Base-by-base conservation (phyloP, 139 green algal species). In the Coccomyxa sp. region DNA sequence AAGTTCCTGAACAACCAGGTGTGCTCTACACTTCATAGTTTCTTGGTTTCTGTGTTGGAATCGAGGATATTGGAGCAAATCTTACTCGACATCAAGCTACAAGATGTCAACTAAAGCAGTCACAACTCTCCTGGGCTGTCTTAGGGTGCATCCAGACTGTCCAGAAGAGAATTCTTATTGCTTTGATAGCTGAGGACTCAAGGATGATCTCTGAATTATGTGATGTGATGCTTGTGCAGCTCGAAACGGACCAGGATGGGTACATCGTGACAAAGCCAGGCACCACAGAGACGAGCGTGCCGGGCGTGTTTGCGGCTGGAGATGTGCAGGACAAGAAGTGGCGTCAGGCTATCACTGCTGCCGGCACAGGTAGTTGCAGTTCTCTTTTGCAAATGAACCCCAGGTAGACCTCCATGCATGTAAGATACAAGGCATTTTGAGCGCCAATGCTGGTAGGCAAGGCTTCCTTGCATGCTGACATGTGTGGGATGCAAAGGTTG, bases 281-380 rank as follows among this genome's bases (percentile, higher is more conserved):
- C 27, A 83, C 81, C 23, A 85, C 81, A 17, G 67, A 80, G 30
- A 88, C 85, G 12, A 94, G 60, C 81, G 85, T 98, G 31, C 74
- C 86, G 45, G 97, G 97, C 30, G 95, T 99, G 25, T 99, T 96
- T 87, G 90, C 92, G 15, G 95, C 95, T 13, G 97, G 97, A 13
- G 97, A 99, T 85, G 85, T 99, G 63, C 95, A 99, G 79, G 96
- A 99, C 90, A 94, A 92, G n/a, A 94, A 98, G 85, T 97, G 91
- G 91, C 83, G 88, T 27, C 95, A 99, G 87, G 97, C 97, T 57
- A 93, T 99, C 88, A 99, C 97, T 13, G 97, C 97, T 28, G 97
- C 97, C 15, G 97, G 96, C 59, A 81, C 85, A 82, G 85, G 85
- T 88, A 81, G 57, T 57, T 67, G 13, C 9, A n/a, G n/a, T n/a